Percentiles rank a stretch among this genome's conserved stretches.
These are phyloP conservation scores for Bathelium albidoporum DNA, from an alignment of 495 filamentous ascomycete species.

Conservation along the genomic window DNA sequence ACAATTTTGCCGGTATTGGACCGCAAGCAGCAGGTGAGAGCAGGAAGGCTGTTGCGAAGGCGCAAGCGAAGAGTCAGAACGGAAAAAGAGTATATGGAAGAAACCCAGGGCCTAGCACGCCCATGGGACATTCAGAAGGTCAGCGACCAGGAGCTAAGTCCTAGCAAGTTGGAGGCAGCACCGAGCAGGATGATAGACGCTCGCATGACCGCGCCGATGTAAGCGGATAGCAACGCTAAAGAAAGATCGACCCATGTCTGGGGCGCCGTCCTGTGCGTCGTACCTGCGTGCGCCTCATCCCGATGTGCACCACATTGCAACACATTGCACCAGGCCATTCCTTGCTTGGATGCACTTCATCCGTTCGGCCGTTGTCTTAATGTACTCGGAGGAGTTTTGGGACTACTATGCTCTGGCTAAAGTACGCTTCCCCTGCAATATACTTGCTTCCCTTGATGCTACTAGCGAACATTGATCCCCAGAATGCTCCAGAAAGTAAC, in stretches of 20 bases:
- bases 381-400: too few species aligned
- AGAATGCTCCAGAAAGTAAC: not conserved
- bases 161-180: not conserved
- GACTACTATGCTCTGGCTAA: too few species aligned
- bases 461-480: not conserved
- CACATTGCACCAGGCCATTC: too few species aligned
- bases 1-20: not conserved
- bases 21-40: not conserved
- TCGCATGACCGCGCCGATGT: not conserved
- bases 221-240: not conserved
- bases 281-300: not conserved
- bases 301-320: not conserved
- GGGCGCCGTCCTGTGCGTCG: too few species aligned
- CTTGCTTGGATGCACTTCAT: too few species aligned
- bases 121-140: slow-evolving; percentile 2
- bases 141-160: not conserved
- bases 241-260: not conserved
- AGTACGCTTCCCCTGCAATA: not conserved
- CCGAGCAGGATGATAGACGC: not conserved
- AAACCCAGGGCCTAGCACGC: not conserved
- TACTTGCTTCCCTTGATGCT: not conserved
- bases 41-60: not conserved
- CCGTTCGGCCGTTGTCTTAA: too few species aligned
- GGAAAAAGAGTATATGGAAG: not conserved
- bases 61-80: not conserved